These are phyloP conservation scores for Neofusicoccum umdonicola DNA, from an alignment of 2,329 filamentous ascomycete species.

Conservation along the genomic window DNA sequence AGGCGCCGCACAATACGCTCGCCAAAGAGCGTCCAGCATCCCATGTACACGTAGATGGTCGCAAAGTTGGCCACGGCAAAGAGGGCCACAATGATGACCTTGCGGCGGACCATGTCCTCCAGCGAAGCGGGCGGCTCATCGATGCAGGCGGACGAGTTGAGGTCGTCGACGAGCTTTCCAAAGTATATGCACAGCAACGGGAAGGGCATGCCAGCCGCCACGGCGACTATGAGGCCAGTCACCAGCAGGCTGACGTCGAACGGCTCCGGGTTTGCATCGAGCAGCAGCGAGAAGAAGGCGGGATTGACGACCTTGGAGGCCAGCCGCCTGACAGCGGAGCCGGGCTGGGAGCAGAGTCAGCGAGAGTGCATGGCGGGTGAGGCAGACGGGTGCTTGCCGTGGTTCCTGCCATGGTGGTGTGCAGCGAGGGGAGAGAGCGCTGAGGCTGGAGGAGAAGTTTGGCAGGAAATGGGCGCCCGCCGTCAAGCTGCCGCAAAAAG, in stretches of 20 bases:
- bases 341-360: too few species aligned
- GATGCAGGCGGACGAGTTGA: constrained; percentile 57
- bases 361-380: too few species aligned
- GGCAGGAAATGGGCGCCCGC: too few species aligned
- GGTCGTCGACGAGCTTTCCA: constrained; percentile 60
- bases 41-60: constrained; percentile 62
- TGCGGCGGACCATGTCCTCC: constrained; percentile 47
- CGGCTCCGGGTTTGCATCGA: not conserved
- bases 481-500: too few species aligned
- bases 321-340: not conserved
- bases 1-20: constrained; percentile 63
- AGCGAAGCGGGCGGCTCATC: constrained; percentile 29
- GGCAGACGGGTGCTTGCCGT: too few species aligned
- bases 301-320: not conserved
- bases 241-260: not conserved
- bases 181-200: constrained; percentile 65
- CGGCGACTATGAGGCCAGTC: not conserved
- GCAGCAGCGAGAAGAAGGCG: not conserved
- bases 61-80: constrained; percentile 63
- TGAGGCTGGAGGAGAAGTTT: too few species aligned
- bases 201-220: constrained; percentile 60
- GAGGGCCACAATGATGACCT: constrained; percentile 61
- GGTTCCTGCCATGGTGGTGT: too few species aligned
- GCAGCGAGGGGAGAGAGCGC: too few species aligned
- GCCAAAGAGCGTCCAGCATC: constrained; percentile 64